These are phyloP conservation scores for Aspergillus ruber DNA, from an alignment of 2,329 filamentous ascomycete species.

Conservation along the genomic window DNA sequence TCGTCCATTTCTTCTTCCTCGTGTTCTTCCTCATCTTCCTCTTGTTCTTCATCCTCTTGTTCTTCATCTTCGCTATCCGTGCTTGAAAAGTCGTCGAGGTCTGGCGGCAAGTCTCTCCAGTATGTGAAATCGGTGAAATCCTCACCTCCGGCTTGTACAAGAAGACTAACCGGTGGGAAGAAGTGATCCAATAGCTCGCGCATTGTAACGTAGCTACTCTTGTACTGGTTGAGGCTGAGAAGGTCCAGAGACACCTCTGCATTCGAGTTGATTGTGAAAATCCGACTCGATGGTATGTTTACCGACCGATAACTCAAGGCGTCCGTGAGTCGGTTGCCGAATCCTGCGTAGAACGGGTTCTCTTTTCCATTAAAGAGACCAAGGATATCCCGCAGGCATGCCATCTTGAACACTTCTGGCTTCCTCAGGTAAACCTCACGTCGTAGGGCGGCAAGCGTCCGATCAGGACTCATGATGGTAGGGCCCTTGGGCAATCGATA, in stretches of 20 bases:
- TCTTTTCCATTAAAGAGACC: constrained; percentile 71
- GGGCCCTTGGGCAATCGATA: constrained; percentile 82
- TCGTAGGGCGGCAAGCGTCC: constrained; percentile 86
- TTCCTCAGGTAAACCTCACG: constrained; percentile 93
- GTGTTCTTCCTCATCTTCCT: constrained; percentile 46
- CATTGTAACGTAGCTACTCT: constrained; percentile 95
- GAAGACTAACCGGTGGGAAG: constrained; percentile 82
- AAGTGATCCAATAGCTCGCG: constrained; percentile 96
- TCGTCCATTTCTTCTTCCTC: constrained; percentile 43
- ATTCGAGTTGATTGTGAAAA: constrained; percentile 98
- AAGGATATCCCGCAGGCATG: constrained; percentile 88
- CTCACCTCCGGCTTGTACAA: constrained; percentile 84
- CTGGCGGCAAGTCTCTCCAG: constrained; percentile 80
- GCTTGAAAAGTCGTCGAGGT: constrained; percentile 81
- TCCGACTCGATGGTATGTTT: constrained; percentile 86
- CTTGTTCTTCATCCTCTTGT: constrained; percentile 38
- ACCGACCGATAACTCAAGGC: constrained; percentile 93
- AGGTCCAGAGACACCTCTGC: constrained; percentile 90
- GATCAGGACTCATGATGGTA: constrained; percentile 89
- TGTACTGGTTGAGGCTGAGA: constrained; percentile 85
- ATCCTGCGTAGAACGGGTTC: constrained; percentile 92
- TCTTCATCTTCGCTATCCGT: constrained; percentile 61
- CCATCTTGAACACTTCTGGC: constrained; percentile 99
- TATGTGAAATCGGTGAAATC: constrained; percentile 97
- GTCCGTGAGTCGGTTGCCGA: constrained; percentile 93